Evolutionary conservation across 208 protist genomes (phyloP).

Genomic region (Leishmania turanica): DNA sequence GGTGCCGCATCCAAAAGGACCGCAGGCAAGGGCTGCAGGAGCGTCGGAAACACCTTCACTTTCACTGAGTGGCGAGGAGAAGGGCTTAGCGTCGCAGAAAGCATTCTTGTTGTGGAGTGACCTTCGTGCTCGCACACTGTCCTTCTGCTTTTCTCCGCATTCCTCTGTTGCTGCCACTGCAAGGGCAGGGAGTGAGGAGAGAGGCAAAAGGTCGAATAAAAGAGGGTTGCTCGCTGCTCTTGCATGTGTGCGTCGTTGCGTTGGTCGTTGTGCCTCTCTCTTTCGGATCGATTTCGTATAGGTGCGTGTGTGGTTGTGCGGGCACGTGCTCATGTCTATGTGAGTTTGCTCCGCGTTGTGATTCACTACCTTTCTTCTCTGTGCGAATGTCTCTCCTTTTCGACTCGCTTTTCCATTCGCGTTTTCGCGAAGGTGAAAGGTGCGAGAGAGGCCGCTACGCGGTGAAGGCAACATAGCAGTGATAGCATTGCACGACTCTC

Average conservation of each 20-base stretch:
- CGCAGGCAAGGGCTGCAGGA: neutral
- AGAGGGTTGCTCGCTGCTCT: neutral
- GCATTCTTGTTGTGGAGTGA: neutral
- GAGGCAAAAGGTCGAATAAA: neutral
- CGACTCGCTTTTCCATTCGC: neutral
- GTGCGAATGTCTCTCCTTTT: neutral
- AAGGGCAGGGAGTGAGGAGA: neutral
- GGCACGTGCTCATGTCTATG: neutral
- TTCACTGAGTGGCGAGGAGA: neutral
- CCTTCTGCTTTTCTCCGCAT: conserved; percentile 3
- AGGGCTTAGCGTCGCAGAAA: neutral
- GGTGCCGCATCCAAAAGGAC: neutral
- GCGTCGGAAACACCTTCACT: neutral
- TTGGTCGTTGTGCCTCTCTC: neutral
- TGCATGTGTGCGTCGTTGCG: neutral
- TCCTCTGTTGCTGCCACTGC: neutral
- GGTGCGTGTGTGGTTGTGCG: neutral
- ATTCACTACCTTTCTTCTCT: conserved; percentile 4
- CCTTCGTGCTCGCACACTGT: neutral
- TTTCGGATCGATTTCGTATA: neutral
- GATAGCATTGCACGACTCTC: neutral
- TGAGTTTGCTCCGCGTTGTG: neutral
- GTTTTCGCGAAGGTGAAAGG: neutral
- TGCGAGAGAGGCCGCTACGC: neutral
- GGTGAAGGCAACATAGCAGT: neutral